These are phyloP conservation scores for Didymella pinodella DNA, from an alignment of 2,329 filamentous ascomycete species.

Conservation along the genomic window DNA sequence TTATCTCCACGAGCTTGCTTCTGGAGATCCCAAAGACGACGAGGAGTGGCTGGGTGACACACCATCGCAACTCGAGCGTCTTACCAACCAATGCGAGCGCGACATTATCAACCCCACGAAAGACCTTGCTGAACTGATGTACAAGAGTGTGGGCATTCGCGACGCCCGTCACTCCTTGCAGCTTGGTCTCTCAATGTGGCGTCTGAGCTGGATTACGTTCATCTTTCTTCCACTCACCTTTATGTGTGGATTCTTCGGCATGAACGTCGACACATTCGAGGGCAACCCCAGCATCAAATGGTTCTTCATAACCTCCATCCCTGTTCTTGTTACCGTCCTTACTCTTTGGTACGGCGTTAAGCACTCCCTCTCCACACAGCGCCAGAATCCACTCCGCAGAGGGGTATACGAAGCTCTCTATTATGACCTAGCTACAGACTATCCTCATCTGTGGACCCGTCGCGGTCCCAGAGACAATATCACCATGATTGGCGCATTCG, in stretches of 20 bases:
- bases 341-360: constrained; percentile 59
- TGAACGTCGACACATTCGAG: constrained; percentile 25
- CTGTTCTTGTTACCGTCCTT: constrained; percentile 58
- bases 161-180: constrained; percentile 60
- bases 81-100: constrained; percentile 58
- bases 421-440: constrained; percentile 55
- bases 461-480: constrained; percentile 55
- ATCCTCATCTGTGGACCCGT: constrained; percentile 59
- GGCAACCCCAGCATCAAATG: constrained; percentile 56
- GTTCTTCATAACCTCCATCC: constrained; percentile 59
- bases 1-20: constrained; percentile 54
- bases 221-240: constrained; percentile 72
- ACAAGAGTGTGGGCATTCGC: constrained; percentile 62
- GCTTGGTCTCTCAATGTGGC: constrained; percentile 60
- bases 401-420: constrained; percentile 62
- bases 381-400: constrained; percentile 57
- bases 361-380: constrained; percentile 52
- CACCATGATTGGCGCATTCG: constrained; percentile 49
- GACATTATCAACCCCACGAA: constrained; percentile 61
- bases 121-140: constrained; percentile 60
- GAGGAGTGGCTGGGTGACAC: constrained; percentile 54
- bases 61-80: constrained; percentile 55
- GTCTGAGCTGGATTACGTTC: constrained; percentile 74
- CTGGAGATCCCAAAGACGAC: constrained; percentile 41
- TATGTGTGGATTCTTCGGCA: constrained; percentile 20